A percentile compares a stretch with the other conserved stretches of the same genome.
Evolutionary conservation across 2,329 filamentous ascomycete genomes (phyloP).

Genomic region (Botrytis squamosa): DNA sequence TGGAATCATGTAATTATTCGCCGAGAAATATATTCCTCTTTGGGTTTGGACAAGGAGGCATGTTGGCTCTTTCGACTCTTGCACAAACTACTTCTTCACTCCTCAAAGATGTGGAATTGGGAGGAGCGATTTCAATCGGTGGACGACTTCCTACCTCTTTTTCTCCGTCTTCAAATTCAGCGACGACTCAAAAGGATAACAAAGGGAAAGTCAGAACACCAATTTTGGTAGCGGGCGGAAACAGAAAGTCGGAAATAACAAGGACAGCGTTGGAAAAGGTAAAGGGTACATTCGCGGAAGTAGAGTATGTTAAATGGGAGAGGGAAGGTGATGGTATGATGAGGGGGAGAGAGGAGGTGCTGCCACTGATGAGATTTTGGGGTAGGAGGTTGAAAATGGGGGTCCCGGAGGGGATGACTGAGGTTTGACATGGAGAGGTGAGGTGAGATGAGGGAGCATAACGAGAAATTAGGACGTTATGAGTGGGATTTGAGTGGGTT

Average conservation of each 20-base stretch:
- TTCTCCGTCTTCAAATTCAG: not conserved
- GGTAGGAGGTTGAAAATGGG: slow-evolving; percentile 61
- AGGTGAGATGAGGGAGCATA: not conserved
- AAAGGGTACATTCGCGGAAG: slow-evolving; percentile 63
- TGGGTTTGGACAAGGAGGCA: slow-evolving; percentile 57
- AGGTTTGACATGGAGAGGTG: slow-evolving; percentile 39
- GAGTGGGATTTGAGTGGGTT: not conserved
- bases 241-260: slow-evolving; percentile 54
- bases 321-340: slow-evolving; percentile 79
- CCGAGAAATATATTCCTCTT: slow-evolving; percentile 52
- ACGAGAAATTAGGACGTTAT: not conserved
- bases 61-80: slow-evolving; percentile 50
- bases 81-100: not conserved
- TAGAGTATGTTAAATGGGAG: slow-evolving; percentile 68
- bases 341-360: slow-evolving; percentile 76
- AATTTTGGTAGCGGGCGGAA: slow-evolving; percentile 60
- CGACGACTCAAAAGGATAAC: slow-evolving; percentile 22
- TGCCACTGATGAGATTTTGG: slow-evolving; percentile 85
- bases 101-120: slow-evolving; percentile 43
- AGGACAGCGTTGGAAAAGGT: slow-evolving; percentile 62
- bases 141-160: slow-evolving; percentile 49
- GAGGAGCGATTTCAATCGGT: slow-evolving; percentile 63
- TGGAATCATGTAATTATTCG: slow-evolving; percentile 50
- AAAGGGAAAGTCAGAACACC: slow-evolving; percentile 60
- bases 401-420: slow-evolving; percentile 52